Evolutionary conservation across 2,329 filamentous ascomycete genomes (phyloP), one percentile per base, ranked within the genome.

Genomic region (Macrophomina pseudophaseolina): DNA sequence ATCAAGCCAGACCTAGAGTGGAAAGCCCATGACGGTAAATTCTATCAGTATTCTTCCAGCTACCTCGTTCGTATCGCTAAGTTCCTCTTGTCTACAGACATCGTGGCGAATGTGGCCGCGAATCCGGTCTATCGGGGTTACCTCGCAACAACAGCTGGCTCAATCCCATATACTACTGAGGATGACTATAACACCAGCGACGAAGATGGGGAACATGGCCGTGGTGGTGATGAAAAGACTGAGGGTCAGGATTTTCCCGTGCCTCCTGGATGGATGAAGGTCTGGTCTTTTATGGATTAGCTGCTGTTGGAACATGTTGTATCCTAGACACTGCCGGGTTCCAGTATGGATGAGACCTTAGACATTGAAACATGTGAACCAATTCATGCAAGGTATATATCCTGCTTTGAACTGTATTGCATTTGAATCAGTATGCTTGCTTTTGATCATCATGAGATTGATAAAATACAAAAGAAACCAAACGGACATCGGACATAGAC

Each of bases 11-110:
- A 32, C 12, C 2, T 42, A 7, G 53, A 59, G 44, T 66, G 64
- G 64, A 32, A 59, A 3, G 64, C 64, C 3, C 64, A 66, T 23
- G 64, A 66, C 5, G 44, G 64, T 66, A 52, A 9, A 44, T 59
- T 2, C n/a, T 16, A 9, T 48, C 28, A 1, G 18, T 53, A 16
- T 44, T 44, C 42, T 14, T 35, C n/a, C 2, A 53, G 8, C 42
- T 8, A 5, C 16, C 8, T 2, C 11, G 18, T 18, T 8, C n/a
- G 4, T 14, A 3, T 35, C 2, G 14, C 38, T 52, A 7, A 32
- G 7, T 35, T 12, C n/a, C 46, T 4, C 3, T 49, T n/a, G 12
- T 6, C 33, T 40, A 38, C 18, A 64, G 62, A 53, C n/a, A 33
- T n/a, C 5, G 38, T 64, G 12, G 28, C 35, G 16, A 38, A 35